phyloP scores from a whole-genome alignment of 257 asterid genomes.

The Eucommia ulmoides region DNA sequence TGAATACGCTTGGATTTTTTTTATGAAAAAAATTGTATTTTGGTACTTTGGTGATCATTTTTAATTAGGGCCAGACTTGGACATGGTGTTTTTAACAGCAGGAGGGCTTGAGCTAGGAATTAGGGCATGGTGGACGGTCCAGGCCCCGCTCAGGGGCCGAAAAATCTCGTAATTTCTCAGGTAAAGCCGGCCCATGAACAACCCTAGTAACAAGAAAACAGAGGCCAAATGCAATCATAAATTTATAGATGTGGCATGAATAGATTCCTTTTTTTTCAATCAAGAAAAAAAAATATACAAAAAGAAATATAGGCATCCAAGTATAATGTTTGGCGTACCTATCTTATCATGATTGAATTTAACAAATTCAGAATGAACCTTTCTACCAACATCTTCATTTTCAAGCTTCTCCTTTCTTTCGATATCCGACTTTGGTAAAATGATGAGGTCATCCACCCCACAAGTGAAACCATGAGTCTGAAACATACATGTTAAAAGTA shows the following conservation, averaged over 20 bases:
- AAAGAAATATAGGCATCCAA: too few relatives aligned
- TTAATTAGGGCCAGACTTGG: too few relatives aligned
- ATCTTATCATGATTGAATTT: constrained; percentile 75
- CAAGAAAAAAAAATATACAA: too few relatives aligned
- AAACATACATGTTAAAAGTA: constrained; percentile 14
- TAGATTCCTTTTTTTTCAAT: not conserved
- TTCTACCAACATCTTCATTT: constrained; percentile 87
- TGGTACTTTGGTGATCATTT: too few relatives aligned
- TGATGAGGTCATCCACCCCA: constrained; percentile 88
- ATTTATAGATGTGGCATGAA: not conserved
- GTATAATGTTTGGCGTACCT: constrained; percentile 44
- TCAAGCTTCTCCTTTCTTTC: constrained; percentile 84
- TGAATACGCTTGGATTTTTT: too few relatives aligned
- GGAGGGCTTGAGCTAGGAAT: too few relatives aligned
- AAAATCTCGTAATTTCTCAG: too few relatives aligned
- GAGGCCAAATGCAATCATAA: not conserved
- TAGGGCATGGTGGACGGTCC: too few relatives aligned
- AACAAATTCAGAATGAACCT: constrained; percentile 86
- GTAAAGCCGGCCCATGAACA: too few relatives aligned
- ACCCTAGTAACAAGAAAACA: not conserved
- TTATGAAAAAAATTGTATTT: too few relatives aligned
- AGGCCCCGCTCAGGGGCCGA: too few relatives aligned
- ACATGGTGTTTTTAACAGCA: too few relatives aligned
- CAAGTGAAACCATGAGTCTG: constrained; percentile 95
- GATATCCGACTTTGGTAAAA: constrained; percentile 55